Base-by-base conservation (phyloP, 768 basidiomycete species). In the Mycena epipterygia region DNA sequence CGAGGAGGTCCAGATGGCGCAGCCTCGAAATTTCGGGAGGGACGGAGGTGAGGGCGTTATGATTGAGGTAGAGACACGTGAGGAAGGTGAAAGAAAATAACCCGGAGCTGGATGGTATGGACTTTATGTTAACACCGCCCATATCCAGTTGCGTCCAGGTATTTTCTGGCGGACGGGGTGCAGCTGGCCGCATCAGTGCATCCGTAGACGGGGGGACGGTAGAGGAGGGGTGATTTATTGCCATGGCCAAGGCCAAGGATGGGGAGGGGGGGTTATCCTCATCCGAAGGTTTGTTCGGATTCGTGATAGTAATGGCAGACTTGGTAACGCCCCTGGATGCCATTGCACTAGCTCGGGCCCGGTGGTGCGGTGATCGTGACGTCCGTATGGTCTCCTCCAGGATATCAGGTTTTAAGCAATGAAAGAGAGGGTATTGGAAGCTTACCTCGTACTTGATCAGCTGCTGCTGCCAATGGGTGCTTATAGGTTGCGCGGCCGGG, bases 281-380 rank as follows among this genome's bases (percentile, higher is more conserved):
- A 13, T 79, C 76, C 59, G 82, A 77, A 32, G 87, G 86, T 76
- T 89, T 90, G 76, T 95, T 97, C 23, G 97, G 96, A 80, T 98
- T 95, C 67, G 94, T 93, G 80, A 97, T 98, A 51, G 95, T 90
- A 70, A 98, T 94, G 44, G 95, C 94, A 33, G 94, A 89, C 82
- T 95, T 97, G 46, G 94, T 85, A 68, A 93, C 89, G 19, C 93
- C 93, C 53, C 98, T 90, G 23, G 95, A 93, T 39, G 96, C 95
- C 88, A 98, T 92, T 57, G 96, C 96, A 69, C 93, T 97, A n/a
- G 95, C 93, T 55, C 97, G 89, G 16, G 98, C 98, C 62, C 97
- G 92, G 78, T 98, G 96, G 79, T 98, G 96, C 0, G 96, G 95
- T 3, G 94, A 93, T 66, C 93, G 91, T 29, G 95, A 91, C 37